Conservation (phyloP, 1,139 yeast genomes). For the Wickerhamomyces sp. region DNA sequence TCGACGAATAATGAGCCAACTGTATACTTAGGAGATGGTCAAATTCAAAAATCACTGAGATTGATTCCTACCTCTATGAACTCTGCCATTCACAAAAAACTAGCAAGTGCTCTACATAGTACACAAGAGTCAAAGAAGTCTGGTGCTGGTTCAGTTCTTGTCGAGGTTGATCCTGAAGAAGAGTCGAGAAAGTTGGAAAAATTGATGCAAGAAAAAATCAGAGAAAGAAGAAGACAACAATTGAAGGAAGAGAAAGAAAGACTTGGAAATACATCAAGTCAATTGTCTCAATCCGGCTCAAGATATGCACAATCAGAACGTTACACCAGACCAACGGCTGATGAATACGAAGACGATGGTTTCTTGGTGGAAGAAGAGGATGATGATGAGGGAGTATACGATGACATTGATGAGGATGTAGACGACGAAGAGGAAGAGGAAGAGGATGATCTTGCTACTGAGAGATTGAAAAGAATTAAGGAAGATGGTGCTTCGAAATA, state of each 20-base stretch:
- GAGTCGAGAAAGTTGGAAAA: conserved; percentile 79
- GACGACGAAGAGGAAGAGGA: conserved; percentile 48
- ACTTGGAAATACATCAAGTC: conserved; percentile 31
- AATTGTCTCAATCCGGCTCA: conserved; percentile 14
- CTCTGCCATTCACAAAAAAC: conserved; percentile 73
- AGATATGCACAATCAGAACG: conserved; percentile 23
- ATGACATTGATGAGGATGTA: conserved; percentile 34
- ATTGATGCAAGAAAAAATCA: conserved; percentile 64
- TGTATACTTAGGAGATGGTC: conserved; percentile 28
- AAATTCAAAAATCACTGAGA: conserved; percentile 51
- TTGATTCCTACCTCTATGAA: conserved; percentile 85
- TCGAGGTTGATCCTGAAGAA: conserved; percentile 83
- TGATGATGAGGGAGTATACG: conserved; percentile 39
- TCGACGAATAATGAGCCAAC: conserved; percentile 2
- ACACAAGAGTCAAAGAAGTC: conserved; percentile 49
- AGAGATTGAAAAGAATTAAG: conserved; percentile 57
- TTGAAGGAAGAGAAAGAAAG: conserved; percentile 49
- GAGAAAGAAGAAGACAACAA: conserved; percentile 64
- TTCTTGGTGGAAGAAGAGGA: conserved; percentile 32
- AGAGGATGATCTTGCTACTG: conserved; percentile 55
- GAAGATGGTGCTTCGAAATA: conserved; percentile 50
- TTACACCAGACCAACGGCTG: conserved; percentile 22
- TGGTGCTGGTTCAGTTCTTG: conserved; percentile 64
- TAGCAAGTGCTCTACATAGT: conserved; percentile 72
- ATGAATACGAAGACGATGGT: conserved; percentile 37